These are phyloP conservation scores for Ganoderma leucocontextum DNA, from an alignment of 1,284 basidiomycete species.

Conservation along the genomic window DNA sequence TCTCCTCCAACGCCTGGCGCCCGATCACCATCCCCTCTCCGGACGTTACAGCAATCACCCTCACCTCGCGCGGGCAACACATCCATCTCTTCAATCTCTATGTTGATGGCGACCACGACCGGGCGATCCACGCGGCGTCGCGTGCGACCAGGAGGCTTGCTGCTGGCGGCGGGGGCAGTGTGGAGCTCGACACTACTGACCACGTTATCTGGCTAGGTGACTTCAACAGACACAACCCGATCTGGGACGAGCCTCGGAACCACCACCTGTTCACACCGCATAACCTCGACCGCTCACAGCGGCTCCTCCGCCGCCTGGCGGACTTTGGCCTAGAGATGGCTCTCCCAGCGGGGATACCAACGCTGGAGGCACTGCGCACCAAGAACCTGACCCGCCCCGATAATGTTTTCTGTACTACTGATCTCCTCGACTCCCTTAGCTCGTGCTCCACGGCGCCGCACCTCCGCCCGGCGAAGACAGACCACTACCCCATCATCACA, in stretches of 20 bases:
- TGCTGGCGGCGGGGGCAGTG: too few species aligned
- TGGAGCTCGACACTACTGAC: constrained; percentile 22
- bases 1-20: constrained; percentile 40
- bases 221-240: constrained; percentile 58
- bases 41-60: constrained; percentile 42
- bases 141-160: constrained; percentile 1
- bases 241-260: constrained; percentile 53
- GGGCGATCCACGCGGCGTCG: constrained; percentile 30
- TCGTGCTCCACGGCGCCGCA: constrained; percentile 30
- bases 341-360: constrained; percentile 42
- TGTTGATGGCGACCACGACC: constrained; percentile 40
- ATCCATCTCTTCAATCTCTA: constrained; percentile 48
- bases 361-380: constrained; percentile 36
- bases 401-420: constrained; percentile 43
- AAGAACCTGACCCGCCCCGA: constrained; percentile 44
- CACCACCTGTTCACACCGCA: constrained; percentile 44
- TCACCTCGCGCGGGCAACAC: constrained; percentile 22
- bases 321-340: constrained; percentile 37
- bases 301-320: constrained; percentile 34
- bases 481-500: constrained; percentile 41
- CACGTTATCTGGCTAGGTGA: constrained; percentile 55
- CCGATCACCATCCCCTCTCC: constrained; percentile 33
- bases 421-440: constrained; percentile 29
- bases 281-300: constrained; percentile 30
- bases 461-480: constrained; percentile 31